Evolutionary conservation across 2,329 filamentous ascomycete species (phyloP), one percentile per base, ranked within the genome.

Genomic region (Fonsecaea multimorphosa): DNA sequence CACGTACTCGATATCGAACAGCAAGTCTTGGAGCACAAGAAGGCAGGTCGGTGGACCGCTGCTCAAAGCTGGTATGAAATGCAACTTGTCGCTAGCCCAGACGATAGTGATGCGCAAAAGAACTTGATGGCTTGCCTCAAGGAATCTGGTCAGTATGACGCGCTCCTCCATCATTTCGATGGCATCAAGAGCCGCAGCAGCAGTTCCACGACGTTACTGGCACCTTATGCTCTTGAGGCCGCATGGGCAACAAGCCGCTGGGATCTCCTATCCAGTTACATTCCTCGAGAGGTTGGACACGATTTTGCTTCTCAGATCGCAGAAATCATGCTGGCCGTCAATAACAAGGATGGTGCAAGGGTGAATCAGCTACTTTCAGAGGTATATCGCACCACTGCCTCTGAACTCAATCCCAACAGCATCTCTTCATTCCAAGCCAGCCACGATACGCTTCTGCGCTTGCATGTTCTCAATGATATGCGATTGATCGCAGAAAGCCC

Each of bases 51-150:
- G 68, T 99, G 95, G 93, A 89, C 91, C 16, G 92, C 94, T 58
- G 95, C 93, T 27, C 95, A 98, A 78, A 96, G 92, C 69, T 99
- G 96, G 95, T 98, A 97, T 77, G 93, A 99, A 76, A 88, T 97
- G 70, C 89, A 93, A 69, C 83, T 98, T 36, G 89, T 91, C 2
- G 89, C 95, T 72, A 85, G 90, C 53, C 93, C 94, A 0, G 83
- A 89, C 60, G 89, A 96, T 74, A 76, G 86, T 19, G 90, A 96
- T 63, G 84, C 91, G 12, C 93, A 97, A 75, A 83, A 91, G 63
- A 91, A 96, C 72, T 84, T 99, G 38, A 82, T 99, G 61, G 91
- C 89, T 32, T 98, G 95, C 73, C 83, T 99, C 9, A 93, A 93
- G 74, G 93, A 97, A 76, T 96, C 93, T n/a, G 95, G 94, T 0